phyloP scores from a whole-genome alignment of 1,139 yeast genomes.

The Blastobotrys elegans region DNA sequence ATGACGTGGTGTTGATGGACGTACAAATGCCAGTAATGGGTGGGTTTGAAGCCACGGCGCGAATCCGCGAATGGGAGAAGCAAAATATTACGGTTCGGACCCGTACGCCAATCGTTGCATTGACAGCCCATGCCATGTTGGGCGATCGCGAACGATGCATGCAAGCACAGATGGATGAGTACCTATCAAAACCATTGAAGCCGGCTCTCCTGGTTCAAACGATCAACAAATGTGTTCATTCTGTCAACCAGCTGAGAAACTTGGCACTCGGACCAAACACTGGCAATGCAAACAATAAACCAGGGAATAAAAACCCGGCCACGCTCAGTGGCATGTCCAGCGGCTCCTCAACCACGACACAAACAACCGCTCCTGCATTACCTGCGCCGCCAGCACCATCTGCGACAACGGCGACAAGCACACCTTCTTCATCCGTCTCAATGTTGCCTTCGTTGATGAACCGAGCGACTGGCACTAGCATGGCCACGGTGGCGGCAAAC shows the following conservation, averaged over 20 bases:
- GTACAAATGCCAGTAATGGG: slow-evolving; percentile 97
- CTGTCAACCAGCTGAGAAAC: slow-evolving; percentile 37
- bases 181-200: slow-evolving; percentile 78
- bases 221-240: slow-evolving; percentile 73
- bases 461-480: slow-evolving; percentile 13
- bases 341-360: neutral
- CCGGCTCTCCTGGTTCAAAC: slow-evolving; percentile 80
- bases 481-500: neutral
- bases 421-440: slow-evolving; percentile 4
- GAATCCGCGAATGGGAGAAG: slow-evolving; percentile 82
- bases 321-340: slow-evolving; percentile 1
- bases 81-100: slow-evolving; percentile 70
- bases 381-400: neutral
- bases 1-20: slow-evolving; percentile 85
- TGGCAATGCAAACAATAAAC: neutral
- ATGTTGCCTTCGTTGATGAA: slow-evolving; percentile 15
- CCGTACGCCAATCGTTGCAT: slow-evolving; percentile 80
- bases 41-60: slow-evolving; percentile 85
- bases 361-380: neutral
- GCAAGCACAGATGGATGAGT: slow-evolving; percentile 89
- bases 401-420: neutral
- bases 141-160: slow-evolving; percentile 83
- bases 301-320: slow-evolving; percentile 4
- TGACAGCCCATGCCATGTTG: slow-evolving; percentile 90
- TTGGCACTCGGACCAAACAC: slow-evolving; percentile 33